A percentile compares a stretch with the other conserved stretches of the same genome.
phyloP scores from a whole-genome alignment of 441 rosid species.

The Adansonia gregorii region DNA sequence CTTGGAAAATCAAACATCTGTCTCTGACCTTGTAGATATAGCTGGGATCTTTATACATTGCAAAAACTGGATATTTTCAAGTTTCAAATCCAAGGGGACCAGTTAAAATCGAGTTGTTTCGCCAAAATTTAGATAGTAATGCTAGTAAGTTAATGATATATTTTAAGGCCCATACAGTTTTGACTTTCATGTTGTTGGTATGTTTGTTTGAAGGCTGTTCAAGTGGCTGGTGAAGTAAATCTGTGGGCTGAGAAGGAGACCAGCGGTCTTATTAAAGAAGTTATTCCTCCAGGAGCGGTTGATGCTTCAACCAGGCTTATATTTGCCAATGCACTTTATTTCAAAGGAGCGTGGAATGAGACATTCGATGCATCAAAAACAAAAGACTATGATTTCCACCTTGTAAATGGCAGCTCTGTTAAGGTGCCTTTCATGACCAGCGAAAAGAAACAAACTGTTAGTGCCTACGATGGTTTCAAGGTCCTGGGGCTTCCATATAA shows the following conservation, averaged over 20 bases:
- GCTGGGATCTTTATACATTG: too few relatives aligned
- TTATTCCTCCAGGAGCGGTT: conserved; percentile 70
- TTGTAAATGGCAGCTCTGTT: conserved; percentile 53
- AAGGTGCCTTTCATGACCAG: conserved; percentile 70
- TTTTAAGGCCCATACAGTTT: not conserved
- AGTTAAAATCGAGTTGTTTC: too few relatives aligned
- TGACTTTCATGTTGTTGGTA: conserved; percentile 26
- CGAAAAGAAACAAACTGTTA: conserved; percentile 53
- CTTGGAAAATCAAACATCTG: not conserved
- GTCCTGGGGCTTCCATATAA: conserved; percentile 75
- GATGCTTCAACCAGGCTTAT: conserved; percentile 58
- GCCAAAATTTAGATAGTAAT: not conserved
- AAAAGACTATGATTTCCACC: conserved; percentile 64
- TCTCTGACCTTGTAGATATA: not conserved
- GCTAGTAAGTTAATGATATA: not conserved
- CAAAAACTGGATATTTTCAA: too few relatives aligned
- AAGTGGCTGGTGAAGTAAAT: conserved; percentile 64
- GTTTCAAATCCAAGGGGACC: too few relatives aligned
- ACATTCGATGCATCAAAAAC: conserved; percentile 62
- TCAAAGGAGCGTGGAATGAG: conserved; percentile 80
- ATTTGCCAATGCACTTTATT: conserved; percentile 76
- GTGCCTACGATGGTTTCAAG: conserved; percentile 61
- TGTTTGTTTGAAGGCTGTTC: conserved; percentile 54
- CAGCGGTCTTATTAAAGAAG: conserved; percentile 65
- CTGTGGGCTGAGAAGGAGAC: conserved; percentile 77